phyloP scores from a whole-genome alignment of 139 green algal species.

The Chlamydomonas schloesseri region DNA sequence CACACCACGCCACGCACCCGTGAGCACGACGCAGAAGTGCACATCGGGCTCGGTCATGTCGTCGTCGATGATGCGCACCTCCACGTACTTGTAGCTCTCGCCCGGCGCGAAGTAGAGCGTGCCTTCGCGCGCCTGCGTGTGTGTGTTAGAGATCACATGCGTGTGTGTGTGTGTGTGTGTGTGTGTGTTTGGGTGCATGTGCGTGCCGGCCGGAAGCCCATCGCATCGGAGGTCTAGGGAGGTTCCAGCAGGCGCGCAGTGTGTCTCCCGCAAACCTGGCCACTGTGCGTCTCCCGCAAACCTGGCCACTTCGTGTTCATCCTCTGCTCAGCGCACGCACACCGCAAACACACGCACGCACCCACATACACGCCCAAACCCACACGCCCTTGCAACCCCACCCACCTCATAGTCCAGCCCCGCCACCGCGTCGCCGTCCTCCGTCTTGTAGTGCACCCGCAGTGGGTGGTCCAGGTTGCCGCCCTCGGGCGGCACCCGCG shows the following conservation, averaged over 20 bases:
- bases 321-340: too few relatives aligned
- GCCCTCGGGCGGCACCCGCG: background rate
- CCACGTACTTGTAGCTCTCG: slow-evolving; percentile 30
- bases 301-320: too few relatives aligned
- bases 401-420: slow-evolving; percentile 46
- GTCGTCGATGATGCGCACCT: slow-evolving; percentile 51
- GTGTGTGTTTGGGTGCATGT: too few relatives aligned
- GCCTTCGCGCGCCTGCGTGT: background rate
- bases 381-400: too few relatives aligned
- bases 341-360: too few relatives aligned
- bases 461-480: background rate
- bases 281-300: too few relatives aligned
- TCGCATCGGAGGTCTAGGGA: too few relatives aligned
- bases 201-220: too few relatives aligned
- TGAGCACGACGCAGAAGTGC: slow-evolving; percentile 38
- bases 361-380: too few relatives aligned
- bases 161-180: background rate
- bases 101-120: background rate
- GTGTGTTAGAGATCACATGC: background rate
- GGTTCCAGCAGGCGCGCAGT: too few relatives aligned
- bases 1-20: background rate
- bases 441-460: slow-evolving; percentile 10
- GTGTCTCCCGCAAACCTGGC: too few relatives aligned
- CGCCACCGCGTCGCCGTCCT: slow-evolving; percentile 50
- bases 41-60: slow-evolving; percentile 53